Evolutionary conservation across 208 protist genomes (phyloP), one percentile per base, ranked within the genome.

Genomic region (Vickermania ingenoplastis): DNA sequence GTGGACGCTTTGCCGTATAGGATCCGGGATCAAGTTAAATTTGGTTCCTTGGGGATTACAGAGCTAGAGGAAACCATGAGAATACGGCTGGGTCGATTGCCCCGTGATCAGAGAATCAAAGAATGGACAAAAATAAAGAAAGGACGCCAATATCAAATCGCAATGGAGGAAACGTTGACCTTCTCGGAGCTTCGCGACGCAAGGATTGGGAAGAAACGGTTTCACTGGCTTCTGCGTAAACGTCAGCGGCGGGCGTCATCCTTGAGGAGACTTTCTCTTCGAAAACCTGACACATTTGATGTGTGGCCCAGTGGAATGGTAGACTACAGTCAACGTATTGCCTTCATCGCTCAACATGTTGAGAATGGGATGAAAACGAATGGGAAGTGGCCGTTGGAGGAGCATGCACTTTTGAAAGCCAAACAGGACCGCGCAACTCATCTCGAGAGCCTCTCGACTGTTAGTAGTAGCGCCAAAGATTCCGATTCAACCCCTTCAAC

Each of bases 21-120:
- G 23, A 65, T 95, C 24, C 83, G 89, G 4, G 89, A 95, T 65
- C 83, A 80, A 29, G 89, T 95, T 17, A 92, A 91, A 71, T 95
- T 83, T 61, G 89, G 89, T n/a, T 61, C 73, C 17, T 71, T 95
- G 13, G 89, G 89, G 2, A 64, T 95, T 14, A 93, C 89, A 2
- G 89, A 95, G 61, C 75, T 93, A 23, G 89, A 95, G 57, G 89
- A 95, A 56, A 79, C 77, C 24, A 65, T 92, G 31, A 79, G 89
- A 14, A 75, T 91, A 14, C 81, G 79, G 0, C 74, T 95, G 14
- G 81, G 75, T 5, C 77, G 81, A 5, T 61, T 93, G 31, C 82
- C 89, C 7, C 71, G 76, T 24, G 83, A 90, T 61, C 63, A 68
- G 14, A 64, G 89, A n/a, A 56, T 76, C 24, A 59, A 61, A 14